Conservation (phyloP, 441 rosid genomes). For the Theobroma grandiflorum region DNA sequence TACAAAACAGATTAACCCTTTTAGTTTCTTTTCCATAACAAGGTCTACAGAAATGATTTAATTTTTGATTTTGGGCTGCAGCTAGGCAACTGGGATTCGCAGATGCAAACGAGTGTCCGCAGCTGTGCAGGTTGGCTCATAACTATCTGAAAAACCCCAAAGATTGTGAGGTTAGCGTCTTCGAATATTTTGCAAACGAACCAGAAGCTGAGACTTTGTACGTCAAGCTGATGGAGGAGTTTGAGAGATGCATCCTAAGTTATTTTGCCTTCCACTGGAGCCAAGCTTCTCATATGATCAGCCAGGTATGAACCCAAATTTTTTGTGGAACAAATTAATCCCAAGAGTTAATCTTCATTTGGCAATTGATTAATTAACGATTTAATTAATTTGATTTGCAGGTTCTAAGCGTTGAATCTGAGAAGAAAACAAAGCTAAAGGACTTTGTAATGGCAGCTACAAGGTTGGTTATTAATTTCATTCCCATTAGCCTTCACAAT, state of each 20-base stretch:
- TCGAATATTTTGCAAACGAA: constrained; percentile 53
- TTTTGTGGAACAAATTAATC: not conserved
- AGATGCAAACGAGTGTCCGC: constrained; percentile 72
- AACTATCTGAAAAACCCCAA: constrained; percentile 59
- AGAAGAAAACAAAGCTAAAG: constrained; percentile 61
- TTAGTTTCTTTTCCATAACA: not conserved
- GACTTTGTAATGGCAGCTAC: constrained; percentile 82
- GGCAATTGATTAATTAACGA: not conserved
- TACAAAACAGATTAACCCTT: not conserved
- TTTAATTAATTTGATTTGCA: constrained; percentile 20
- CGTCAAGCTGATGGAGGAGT: constrained; percentile 66
- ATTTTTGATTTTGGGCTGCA: constrained; percentile 22
- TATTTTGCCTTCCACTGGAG: constrained; percentile 87
- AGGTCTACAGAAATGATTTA: not conserved
- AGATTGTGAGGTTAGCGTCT: constrained; percentile 62
- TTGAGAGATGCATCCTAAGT: constrained; percentile 75
- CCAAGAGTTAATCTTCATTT: not conserved
- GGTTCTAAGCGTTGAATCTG: constrained; percentile 64
- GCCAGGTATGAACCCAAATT: constrained; percentile 49
- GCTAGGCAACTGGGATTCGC: constrained; percentile 80
- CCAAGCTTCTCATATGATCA: constrained; percentile 59
- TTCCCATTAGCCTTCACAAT: not conserved
- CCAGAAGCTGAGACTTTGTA: constrained; percentile 56
- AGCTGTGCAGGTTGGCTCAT: constrained; percentile 67
- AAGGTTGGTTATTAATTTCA: constrained; percentile 46